A percentile compares a stretch with the other conserved stretches of the same genome.
Conservation (phyloP, 2,329 filamentous ascomycete genomes). For the Westerdykella aurantiaca region DNA sequence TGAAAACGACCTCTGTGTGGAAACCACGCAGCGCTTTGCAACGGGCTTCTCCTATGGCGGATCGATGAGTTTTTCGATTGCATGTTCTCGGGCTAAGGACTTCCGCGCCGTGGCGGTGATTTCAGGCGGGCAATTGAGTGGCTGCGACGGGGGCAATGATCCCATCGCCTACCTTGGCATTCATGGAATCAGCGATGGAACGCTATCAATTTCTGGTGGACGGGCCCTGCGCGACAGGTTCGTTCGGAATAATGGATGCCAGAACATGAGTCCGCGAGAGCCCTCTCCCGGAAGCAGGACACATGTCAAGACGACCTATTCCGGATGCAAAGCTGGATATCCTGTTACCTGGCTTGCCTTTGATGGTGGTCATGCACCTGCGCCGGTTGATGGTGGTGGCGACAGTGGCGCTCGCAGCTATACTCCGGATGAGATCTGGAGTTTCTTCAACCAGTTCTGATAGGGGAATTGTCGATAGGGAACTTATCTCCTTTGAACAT, state of each 20-base stretch:
- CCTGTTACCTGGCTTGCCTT: constrained; percentile 32
- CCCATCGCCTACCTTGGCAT: constrained; percentile 40
- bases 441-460: constrained; percentile 11
- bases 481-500: no score
- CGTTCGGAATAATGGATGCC: constrained; percentile 37
- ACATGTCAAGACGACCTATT: constrained; percentile 14
- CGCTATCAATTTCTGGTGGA: constrained; percentile 33
- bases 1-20: constrained; percentile 40
- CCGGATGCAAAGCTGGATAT: constrained; percentile 26
- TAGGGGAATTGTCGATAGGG: neutral
- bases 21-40: constrained; percentile 40
- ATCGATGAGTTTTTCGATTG: constrained; percentile 41
- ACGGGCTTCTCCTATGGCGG: constrained; percentile 45
- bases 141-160: constrained; percentile 31
- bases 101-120: constrained; percentile 38
- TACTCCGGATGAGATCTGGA: constrained; percentile 10
- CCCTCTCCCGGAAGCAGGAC: constrained; percentile 12
- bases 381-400: neutral
- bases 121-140: constrained; percentile 15
- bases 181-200: constrained; percentile 37
- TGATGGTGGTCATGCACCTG: constrained; percentile 23
- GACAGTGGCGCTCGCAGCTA: constrained; percentile 10
- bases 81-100: constrained; percentile 38
- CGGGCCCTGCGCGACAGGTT: constrained; percentile 37
- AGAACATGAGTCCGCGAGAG: constrained; percentile 9